Percentiles rank a stretch among this genome's conserved stretches.
These are phyloP conservation scores for Aphelidium insulamus DNA, from an alignment of 371 early-diverging fungal genomes.

Conservation along the genomic window DNA sequence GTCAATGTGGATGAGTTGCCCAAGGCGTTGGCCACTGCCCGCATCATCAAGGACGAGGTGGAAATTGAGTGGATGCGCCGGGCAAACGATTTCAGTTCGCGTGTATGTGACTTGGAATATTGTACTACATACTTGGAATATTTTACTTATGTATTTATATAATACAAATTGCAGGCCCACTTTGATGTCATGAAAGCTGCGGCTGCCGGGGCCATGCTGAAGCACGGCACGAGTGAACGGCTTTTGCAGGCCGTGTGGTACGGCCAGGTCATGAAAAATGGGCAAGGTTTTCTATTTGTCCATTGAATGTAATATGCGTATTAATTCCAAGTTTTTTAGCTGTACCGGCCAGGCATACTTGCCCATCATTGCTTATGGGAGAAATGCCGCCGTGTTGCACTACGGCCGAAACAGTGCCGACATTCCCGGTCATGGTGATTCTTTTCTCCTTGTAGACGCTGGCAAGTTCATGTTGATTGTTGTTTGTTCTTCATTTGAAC, in stretches of 20 bases:
- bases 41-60: conserved; percentile 47
- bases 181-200: conserved; percentile 41
- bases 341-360: conserved; percentile 62
- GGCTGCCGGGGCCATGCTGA: conserved; percentile 22
- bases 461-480: conserved; percentile 57
- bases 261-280: conserved; percentile 25
- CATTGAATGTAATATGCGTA: neutral
- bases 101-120: conserved; percentile 1
- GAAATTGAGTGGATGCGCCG: conserved; percentile 52
- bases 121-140: no score
- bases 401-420: conserved; percentile 46
- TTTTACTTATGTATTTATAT: neutral
- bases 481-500: no score
- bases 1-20: conserved; percentile 6
- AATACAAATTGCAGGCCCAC: conserved; percentile 39
- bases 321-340: conserved; percentile 6
- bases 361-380: conserved; percentile 59
- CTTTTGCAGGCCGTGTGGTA: conserved; percentile 49
- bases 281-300: neutral
- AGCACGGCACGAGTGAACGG: conserved; percentile 49
- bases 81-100: conserved; percentile 51
- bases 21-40: conserved; percentile 44
- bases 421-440: conserved; percentile 12
- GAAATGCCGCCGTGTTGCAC: conserved; percentile 58
- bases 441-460: no score